These are phyloP conservation scores for Oropetium thomaeum DNA, from an alignment of 176 grass and related monocot genomes.

Conservation along the genomic window DNA sequence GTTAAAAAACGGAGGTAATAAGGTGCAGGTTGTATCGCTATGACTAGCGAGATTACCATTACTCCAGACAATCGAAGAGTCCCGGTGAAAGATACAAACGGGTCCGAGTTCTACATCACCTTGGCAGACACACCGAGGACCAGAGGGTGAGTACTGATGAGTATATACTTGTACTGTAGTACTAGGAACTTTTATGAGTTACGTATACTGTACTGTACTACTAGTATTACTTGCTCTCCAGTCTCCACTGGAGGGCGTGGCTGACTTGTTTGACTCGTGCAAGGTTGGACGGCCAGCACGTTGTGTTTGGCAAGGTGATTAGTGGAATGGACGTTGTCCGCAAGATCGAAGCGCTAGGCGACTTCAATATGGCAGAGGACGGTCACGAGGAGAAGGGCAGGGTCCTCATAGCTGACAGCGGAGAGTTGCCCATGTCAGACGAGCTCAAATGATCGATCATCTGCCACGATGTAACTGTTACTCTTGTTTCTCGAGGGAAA, in stretches of 20 bases:
- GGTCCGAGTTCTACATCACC: conserved; percentile 71
- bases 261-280: not conserved
- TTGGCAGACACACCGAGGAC: conserved; percentile 32
- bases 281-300: conserved; percentile 61
- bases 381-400: conserved; percentile 46
- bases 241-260: not conserved
- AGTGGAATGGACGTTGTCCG: conserved; percentile 67
- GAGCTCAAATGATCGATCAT: not conserved
- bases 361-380: not conserved
- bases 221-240: no score
- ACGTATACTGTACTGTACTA: no score
- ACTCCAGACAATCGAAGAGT: not conserved
- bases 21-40: conserved; percentile 43
- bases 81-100: conserved; percentile 46
- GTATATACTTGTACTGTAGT: no score
- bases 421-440: conserved; percentile 40
- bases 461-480: no score
- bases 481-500: no score
- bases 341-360: conserved; percentile 65
- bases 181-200: no score
- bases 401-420: conserved; percentile 62
- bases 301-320: conserved; percentile 68
- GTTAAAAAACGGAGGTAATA: no score
- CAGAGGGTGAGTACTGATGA: conserved; percentile 39
- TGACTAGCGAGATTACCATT: conserved; percentile 25